A percentile compares a stretch with the other conserved stretches of the same genome.
Evolutionary conservation across 1,139 yeast species (phyloP).

Genomic region (Magnusiomyces fungicola): DNA sequence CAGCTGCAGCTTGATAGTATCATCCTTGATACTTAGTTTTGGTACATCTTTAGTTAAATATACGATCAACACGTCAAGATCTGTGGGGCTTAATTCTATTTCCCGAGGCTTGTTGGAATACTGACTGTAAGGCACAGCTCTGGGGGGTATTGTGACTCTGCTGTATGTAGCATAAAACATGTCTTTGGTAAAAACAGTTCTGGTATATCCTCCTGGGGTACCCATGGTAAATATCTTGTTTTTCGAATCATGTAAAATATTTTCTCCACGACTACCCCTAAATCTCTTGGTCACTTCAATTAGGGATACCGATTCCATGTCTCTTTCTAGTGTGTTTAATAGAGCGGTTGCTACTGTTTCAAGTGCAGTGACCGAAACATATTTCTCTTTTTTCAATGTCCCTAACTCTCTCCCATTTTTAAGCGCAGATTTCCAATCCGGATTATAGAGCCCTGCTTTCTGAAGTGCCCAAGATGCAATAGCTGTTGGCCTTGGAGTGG

Average conservation of each 20-base stretch:
- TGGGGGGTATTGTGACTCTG: constrained; percentile 4
- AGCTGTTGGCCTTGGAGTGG: constrained; percentile 8
- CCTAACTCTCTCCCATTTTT: constrained; percentile 16
- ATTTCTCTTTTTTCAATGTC: constrained; percentile 23
- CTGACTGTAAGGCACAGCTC: not conserved
- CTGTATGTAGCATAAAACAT: constrained; percentile 16
- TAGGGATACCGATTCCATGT: not conserved
- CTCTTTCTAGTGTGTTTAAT: constrained; percentile 11
- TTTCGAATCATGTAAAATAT: not conserved
- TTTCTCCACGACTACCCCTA: no score
- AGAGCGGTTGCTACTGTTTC: constrained; percentile 20
- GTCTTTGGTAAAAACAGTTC: constrained; percentile 23
- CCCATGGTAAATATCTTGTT: constrained; percentile 11
- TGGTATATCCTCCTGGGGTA: constrained; percentile 21
- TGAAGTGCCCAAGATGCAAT: constrained; percentile 18
- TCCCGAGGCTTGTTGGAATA: not conserved
- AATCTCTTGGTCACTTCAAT: not conserved
- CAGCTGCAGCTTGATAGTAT: constrained; percentile 20
- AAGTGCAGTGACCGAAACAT: constrained; percentile 22
- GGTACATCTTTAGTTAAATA: constrained; percentile 26
- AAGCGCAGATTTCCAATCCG: constrained; percentile 20
- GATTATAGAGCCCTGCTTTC: constrained; percentile 20
- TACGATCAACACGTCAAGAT: constrained; percentile 25
- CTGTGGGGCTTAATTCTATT: constrained; percentile 15
- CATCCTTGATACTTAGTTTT: constrained; percentile 18